Evolutionary conservation across 371 early-diverging fungal species (phyloP).

Genomic region (Syncephalastrum sp.): DNA sequence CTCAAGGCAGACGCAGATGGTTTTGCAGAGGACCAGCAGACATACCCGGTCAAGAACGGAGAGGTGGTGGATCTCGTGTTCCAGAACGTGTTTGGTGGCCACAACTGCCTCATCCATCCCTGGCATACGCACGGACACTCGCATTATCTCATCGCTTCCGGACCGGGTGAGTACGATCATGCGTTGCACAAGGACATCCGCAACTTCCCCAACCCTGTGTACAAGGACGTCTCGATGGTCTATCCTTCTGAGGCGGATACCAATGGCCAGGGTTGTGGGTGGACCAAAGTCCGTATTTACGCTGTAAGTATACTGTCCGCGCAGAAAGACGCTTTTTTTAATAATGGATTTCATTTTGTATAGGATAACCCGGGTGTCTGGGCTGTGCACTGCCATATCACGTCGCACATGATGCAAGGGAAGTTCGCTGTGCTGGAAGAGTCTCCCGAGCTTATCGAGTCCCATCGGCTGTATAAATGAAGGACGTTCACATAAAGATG

Average conservation of each 20-base stretch:
- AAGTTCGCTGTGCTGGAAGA: conserved; percentile 42
- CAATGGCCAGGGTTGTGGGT: conserved; percentile 28
- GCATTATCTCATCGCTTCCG: conserved; percentile 38
- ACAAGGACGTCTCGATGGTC: conserved; percentile 32
- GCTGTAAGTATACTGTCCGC: conserved; percentile 25
- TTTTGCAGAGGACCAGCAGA: conserved; percentile 15
- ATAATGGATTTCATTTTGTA: neutral
- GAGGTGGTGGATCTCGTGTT: conserved; percentile 41
- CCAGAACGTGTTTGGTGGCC: conserved; percentile 22
- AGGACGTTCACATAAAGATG: neutral
- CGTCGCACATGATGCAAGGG: conserved; percentile 51
- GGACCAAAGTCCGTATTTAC: conserved; percentile 37
- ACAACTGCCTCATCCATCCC: conserved; percentile 34
- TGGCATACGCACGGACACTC: conserved; percentile 53
- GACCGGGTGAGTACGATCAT: conserved; percentile 35
- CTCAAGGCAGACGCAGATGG: conserved; percentile 8
- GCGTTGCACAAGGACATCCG: conserved; percentile 19
- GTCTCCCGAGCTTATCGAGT: conserved; percentile 33
- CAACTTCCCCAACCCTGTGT: conserved; percentile 29
- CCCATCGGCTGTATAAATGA: conserved; percentile 12
- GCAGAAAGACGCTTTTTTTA: neutral
- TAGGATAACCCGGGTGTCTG: conserved; percentile 52
- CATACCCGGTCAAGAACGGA: conserved; percentile 25
- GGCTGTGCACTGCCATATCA: conserved; percentile 52
- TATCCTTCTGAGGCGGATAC: conserved; percentile 24